Evolutionary conservation across 2,329 filamentous ascomycete species (phyloP), one percentile per base, ranked within the genome.

Genomic region (Neofusicoccum umdonicola): DNA sequence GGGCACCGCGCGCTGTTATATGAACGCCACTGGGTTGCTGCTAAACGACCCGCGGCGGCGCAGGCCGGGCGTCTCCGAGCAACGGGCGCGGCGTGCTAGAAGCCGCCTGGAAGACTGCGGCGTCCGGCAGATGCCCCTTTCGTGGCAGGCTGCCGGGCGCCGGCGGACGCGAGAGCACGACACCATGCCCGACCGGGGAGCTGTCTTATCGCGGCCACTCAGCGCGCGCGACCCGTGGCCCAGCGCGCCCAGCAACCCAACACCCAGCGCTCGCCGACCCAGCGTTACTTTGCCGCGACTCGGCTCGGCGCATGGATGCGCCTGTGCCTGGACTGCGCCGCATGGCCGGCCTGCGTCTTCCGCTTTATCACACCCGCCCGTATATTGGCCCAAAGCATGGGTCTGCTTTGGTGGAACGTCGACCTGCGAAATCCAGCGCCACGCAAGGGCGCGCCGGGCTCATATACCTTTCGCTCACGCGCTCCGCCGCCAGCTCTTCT

Each of bases 291-390:
- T 39, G 34, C 35, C 51, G 39, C 22, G 52, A 44, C 52, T 58
- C 54, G 37, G 17, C 54, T 22, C 50, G 6, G 13, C 39, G 39
- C 56, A 35, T 47, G 42, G 56, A 22, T 37, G 41, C 27, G 41
- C 34, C 41, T 27, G 56, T 60, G 56, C 56, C 56, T 60, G 56
- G 34, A 34, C 56, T 47, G 56, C 56, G 56, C 56, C 56, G 56
- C 56, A 47, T 47, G 15, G 41, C 42, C 37, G 27, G 52, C 52
- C 54, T 35, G 27, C 11, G 41, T 47, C 12, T 27, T n/a, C 27
- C 47, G 47, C 47, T 50, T 42, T 58, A 58, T 58, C 54, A 45
- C 35, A 27, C 22, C 35, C 51, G 51, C 51, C 19, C 17, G 17
- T 34, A 58, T 58, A 58, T 58, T 58, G 52, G 37, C 15, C 50